phyloP scores from a whole-genome alignment of 176 grass and related monocot species.

The Dendrocalamus sinicus region DNA sequence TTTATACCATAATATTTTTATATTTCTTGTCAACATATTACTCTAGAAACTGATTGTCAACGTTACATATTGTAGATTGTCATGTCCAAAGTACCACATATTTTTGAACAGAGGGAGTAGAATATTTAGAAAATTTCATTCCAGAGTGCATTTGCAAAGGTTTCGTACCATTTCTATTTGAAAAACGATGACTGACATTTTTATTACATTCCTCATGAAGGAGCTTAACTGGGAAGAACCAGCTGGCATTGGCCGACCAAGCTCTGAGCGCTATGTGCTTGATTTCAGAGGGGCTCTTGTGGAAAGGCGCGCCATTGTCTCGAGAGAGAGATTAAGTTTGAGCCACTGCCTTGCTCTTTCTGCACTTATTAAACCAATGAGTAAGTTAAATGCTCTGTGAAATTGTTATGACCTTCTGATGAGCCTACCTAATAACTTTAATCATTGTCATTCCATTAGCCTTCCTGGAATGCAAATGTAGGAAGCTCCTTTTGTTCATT shows the following conservation, averaged over 20 bases:
- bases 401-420: constrained; percentile 24
- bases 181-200: constrained; percentile 13
- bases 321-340: constrained; percentile 86
- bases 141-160: background rate
- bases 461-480: constrained; percentile 15
- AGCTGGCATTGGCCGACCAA: constrained; percentile 73
- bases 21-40: background rate
- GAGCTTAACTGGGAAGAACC: constrained; percentile 85
- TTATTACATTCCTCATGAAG: constrained; percentile 48
- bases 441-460: constrained; percentile 19
- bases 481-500: constrained; percentile 19
- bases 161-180: constrained; percentile 24
- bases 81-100: background rate
- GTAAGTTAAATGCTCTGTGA: constrained; percentile 52
- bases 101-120: background rate
- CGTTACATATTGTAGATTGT: background rate
- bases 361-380: constrained; percentile 68
- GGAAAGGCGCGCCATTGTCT: constrained; percentile 83
- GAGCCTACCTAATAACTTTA: background rate
- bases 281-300: constrained; percentile 91
- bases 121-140: background rate
- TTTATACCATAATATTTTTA: background rate
- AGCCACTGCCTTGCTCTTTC: constrained; percentile 96
- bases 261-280: constrained; percentile 77
- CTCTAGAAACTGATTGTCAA: constrained; percentile 15